Percentiles rank a stretch among this genome's conserved stretches.
phyloP scores from a whole-genome alignment of 2,329 filamentous ascomycete species.

The Aurifilum marmelostoma region DNA sequence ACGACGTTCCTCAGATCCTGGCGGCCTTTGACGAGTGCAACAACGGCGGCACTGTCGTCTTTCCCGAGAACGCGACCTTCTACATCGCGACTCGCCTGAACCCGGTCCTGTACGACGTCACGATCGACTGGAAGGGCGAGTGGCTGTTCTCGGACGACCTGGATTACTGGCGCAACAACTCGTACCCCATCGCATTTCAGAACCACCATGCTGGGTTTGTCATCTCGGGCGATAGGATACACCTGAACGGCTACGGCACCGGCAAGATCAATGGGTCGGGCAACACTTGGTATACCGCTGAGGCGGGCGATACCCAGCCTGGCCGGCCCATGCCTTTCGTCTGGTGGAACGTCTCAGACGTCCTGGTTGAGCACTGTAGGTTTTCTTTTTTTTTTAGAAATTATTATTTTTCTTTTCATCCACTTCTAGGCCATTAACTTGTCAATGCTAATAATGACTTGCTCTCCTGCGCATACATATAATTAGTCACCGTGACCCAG shows the following conservation, averaged over 20 bases:
- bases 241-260: constrained; percentile 54
- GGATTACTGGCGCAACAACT: constrained; percentile 58
- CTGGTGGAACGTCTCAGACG: constrained; percentile 60
- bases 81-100: constrained; percentile 55
- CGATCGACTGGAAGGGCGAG: constrained; percentile 55
- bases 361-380: constrained; percentile 51
- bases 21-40: constrained; percentile 35
- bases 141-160: constrained; percentile 57
- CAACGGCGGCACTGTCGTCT: constrained; percentile 46
- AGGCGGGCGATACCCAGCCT: constrained; percentile 48
- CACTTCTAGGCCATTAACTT: not conserved
- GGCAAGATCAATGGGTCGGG: constrained; percentile 60
- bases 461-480: not conserved
- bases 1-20: constrained; percentile 36
- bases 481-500: constrained; percentile 48
- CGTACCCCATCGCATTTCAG: constrained; percentile 57
- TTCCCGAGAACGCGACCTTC: constrained; percentile 53
- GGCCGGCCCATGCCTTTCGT: constrained; percentile 62
- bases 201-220: constrained; percentile 59
- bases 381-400: not conserved
- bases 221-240: constrained; percentile 52
- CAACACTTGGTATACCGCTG: constrained; percentile 56
- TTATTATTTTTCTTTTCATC: not conserved
- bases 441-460: not conserved
- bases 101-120: constrained; percentile 51